These are phyloP conservation scores for Astrothelium subdiscretum DNA, from an alignment of 495 filamentous ascomycete species.

Conservation along the genomic window DNA sequence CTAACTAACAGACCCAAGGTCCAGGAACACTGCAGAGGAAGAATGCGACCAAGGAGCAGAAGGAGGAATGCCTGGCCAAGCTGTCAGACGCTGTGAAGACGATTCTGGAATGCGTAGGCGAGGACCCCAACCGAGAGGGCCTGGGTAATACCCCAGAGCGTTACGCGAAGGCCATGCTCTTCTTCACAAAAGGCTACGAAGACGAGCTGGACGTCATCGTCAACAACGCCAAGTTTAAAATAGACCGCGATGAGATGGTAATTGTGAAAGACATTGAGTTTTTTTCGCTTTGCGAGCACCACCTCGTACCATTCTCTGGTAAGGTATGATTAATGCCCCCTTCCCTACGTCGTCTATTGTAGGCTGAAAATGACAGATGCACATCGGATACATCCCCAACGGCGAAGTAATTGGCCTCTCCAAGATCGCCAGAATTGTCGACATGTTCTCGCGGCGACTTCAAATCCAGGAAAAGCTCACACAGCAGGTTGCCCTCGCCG, in stretches of 20 bases:
- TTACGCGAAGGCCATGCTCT: conserved; percentile 90
- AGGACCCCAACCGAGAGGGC: conserved; percentile 83
- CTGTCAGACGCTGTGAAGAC: conserved; percentile 73
- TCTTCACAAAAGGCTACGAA: conserved; percentile 92
- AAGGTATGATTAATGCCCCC: conserved; percentile 45
- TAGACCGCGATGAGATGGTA: conserved; percentile 87
- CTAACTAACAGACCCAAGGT: conserved; percentile 35
- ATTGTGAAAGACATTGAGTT: conserved; percentile 95
- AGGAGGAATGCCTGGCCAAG: conserved; percentile 54
- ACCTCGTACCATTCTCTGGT: conserved; percentile 86
- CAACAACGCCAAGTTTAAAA: conserved; percentile 85
- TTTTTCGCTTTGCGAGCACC: conserved; percentile 88
- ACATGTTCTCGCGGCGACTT: conserved; percentile 84
- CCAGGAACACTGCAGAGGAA: conserved; percentile 66
- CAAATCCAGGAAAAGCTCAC: conserved; percentile 94
- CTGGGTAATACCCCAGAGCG: conserved; percentile 70
- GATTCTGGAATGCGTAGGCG: conserved; percentile 84
- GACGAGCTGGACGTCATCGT: conserved; percentile 83
- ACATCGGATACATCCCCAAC: conserved; percentile 88
- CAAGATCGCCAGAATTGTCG: conserved; percentile 82
- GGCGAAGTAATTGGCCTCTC: conserved; percentile 78
- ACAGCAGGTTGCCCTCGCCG: conserved; percentile 82
- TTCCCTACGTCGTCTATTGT: neutral
- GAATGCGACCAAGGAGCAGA: conserved; percentile 66
- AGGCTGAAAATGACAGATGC: conserved; percentile 49